Base-by-base conservation (phyloP, 1,139 yeast species). In the Diutina sp. region DNA sequence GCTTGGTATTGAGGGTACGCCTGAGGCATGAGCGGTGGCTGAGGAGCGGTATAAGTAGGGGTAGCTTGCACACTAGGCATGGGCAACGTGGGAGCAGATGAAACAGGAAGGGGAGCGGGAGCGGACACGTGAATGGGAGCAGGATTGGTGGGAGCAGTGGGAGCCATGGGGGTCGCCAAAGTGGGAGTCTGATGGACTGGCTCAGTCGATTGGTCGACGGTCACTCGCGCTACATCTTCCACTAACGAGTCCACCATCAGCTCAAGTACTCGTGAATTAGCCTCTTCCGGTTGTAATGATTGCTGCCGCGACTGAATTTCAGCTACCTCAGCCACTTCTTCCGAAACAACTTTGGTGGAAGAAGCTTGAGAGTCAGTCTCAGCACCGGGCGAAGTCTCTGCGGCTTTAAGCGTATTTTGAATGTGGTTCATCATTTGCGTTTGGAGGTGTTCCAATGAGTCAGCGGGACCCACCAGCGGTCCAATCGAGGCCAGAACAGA, bases 181-280 rank as follows among this genome's bases (percentile, higher is more conserved):
- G 14, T n/a, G 41, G 41, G 41, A 32, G 8, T 9, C 16, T 11
- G n/a, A n/a, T 12, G 41, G n/a, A n/a, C 41, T 35, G 41, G n/a
- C n/a, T 12, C 41, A 5, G 41, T 11, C 14, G 41, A 9, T 3
- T 12, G 41, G 14, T 35, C 41, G n/a, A 35, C 41, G n/a, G 41
- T 11, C 14, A 35, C 41, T 35, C 41, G 41, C 5, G 51, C 30
- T 11, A 47, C 41, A 12, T 47, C 51, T n/a, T 29, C 53, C 14
- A 50, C 53, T 14, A 50, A 14, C 35, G 53, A 50, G 11, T 50
- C 16, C n/a, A 50, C 53, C 53, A 50, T 50, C 53, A 32, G 44
- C n/a, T 30, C 45, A 4, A 50, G 16, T n/a, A n/a, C 53, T n/a
- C 14, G 28, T 6, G 41, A 35, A 12, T n/a, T 35, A 2, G 41